phyloP scores from a whole-genome alignment of 768 basidiomycete genomes.

The Boletus insuetus region DNA sequence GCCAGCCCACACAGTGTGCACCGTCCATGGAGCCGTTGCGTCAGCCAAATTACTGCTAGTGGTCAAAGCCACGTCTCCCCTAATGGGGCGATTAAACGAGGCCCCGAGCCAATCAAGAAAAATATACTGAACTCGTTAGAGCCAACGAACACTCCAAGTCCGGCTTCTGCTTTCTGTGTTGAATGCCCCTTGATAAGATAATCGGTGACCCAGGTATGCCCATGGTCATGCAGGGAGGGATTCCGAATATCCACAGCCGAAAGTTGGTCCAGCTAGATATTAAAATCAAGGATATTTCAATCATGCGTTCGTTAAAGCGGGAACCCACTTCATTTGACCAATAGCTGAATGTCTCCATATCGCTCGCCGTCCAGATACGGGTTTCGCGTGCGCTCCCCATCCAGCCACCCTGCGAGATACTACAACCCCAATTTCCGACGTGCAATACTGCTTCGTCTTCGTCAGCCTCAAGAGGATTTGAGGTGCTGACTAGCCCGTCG shows the following conservation, averaged over 20 bases:
- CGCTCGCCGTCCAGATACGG: constrained; percentile 79
- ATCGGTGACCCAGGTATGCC: constrained; percentile 73
- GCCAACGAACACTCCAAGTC: constrained; percentile 59
- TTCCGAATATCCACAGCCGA: constrained; percentile 60
- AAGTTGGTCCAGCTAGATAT: constrained; percentile 54
- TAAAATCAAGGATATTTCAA: not conserved
- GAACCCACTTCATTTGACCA: constrained; percentile 70
- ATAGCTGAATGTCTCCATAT: constrained; percentile 91
- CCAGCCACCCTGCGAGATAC: constrained; percentile 77
- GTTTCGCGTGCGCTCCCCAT: constrained; percentile 36
- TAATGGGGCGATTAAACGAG: constrained; percentile 21
- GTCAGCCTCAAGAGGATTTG: constrained; percentile 70
- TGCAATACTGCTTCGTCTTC: constrained; percentile 84
- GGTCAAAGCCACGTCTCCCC: constrained; percentile 58
- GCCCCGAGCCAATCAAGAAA: not conserved
- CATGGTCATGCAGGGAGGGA: constrained; percentile 56
- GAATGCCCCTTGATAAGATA: constrained; percentile 61
- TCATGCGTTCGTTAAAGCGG: not conserved
- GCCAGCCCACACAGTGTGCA: constrained; percentile 51
- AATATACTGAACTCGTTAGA: constrained; percentile 61
- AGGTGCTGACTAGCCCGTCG: constrained; percentile 77
- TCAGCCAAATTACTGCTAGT: constrained; percentile 42
- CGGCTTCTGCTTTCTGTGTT: constrained; percentile 15
- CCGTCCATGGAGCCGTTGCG: constrained; percentile 43
- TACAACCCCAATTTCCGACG: constrained; percentile 86